Percentiles rank a stretch among this genome's conserved stretches.
Conservation (phyloP, 176 grass and related monocot species). For the Eragrostis curvula region DNA sequence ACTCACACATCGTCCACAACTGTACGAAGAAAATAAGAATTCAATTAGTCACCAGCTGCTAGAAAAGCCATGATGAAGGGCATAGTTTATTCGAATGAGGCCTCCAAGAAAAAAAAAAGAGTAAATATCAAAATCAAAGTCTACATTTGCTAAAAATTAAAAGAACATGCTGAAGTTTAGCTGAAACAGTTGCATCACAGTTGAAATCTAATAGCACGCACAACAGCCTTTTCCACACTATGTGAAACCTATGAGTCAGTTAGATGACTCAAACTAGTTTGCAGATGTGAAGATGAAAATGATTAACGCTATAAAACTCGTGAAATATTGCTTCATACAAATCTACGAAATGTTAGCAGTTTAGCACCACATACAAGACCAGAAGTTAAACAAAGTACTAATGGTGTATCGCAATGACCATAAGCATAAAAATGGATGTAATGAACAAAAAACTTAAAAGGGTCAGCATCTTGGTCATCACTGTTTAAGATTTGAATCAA, state of each 20-base stretch:
- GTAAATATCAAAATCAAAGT: background rate
- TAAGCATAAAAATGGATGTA: conserved; percentile 10
- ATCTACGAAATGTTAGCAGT: background rate
- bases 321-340: background rate
- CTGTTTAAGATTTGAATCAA: background rate
- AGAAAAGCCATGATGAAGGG: background rate
- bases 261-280: conserved; percentile 3
- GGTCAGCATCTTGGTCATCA: background rate
- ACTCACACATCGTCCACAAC: background rate
- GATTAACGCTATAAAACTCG: background rate
- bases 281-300: conserved; percentile 18
- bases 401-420: background rate
- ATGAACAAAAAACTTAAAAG: background rate
- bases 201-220: background rate
- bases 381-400: background rate
- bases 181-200: background rate
- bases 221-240: background rate
- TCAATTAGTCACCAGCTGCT: background rate
- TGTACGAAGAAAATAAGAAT: background rate
- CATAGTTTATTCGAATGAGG: conserved; percentile 19
- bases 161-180: background rate
- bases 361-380: background rate
- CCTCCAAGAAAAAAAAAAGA: background rate
- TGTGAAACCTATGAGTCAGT: background rate
- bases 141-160: background rate